phyloP scores from a whole-genome alignment of 2,329 filamentous ascomycete species.

The Penicillium vulpinum region DNA sequence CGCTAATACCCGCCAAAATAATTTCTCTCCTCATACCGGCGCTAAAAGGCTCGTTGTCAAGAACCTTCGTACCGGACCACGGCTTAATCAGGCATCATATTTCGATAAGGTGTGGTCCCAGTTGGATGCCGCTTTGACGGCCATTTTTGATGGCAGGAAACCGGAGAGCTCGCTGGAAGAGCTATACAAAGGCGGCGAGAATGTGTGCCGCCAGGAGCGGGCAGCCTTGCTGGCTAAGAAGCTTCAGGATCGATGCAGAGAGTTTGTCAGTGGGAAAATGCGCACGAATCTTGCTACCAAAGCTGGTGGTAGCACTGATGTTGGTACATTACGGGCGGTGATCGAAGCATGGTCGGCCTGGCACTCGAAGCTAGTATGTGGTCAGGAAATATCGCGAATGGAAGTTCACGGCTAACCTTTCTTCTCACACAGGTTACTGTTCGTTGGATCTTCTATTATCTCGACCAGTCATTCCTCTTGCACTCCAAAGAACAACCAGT shows the following conservation, averaged over 20 bases:
- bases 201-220: slow-evolving; percentile 77
- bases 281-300: slow-evolving; percentile 60
- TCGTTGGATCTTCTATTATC: slow-evolving; percentile 86
- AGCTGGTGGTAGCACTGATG: slow-evolving; percentile 55
- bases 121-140: slow-evolving; percentile 69
- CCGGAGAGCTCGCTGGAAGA: slow-evolving; percentile 78
- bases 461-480: slow-evolving; percentile 86
- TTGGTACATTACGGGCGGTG: slow-evolving; percentile 64
- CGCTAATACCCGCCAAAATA: slow-evolving; percentile 38
- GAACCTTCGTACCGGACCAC: slow-evolving; percentile 71
- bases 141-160: slow-evolving; percentile 67
- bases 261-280: slow-evolving; percentile 60
- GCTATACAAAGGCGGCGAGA: slow-evolving; percentile 87
- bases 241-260: slow-evolving; percentile 66
- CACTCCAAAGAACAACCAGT: slow-evolving; percentile 68
- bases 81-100: slow-evolving; percentile 71
- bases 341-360: slow-evolving; percentile 71
- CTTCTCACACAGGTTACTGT: slow-evolving; percentile 63
- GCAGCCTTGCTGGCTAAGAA: slow-evolving; percentile 67
- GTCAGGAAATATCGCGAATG: background rate
- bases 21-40: slow-evolving; percentile 72
- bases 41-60: slow-evolving; percentile 90
- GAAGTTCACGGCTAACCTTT: background rate
- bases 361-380: slow-evolving; percentile 71
- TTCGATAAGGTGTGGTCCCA: slow-evolving; percentile 74